These are phyloP conservation scores for Barbarea vulgaris DNA, from an alignment of 345 rosid species.

Conservation along the genomic window DNA sequence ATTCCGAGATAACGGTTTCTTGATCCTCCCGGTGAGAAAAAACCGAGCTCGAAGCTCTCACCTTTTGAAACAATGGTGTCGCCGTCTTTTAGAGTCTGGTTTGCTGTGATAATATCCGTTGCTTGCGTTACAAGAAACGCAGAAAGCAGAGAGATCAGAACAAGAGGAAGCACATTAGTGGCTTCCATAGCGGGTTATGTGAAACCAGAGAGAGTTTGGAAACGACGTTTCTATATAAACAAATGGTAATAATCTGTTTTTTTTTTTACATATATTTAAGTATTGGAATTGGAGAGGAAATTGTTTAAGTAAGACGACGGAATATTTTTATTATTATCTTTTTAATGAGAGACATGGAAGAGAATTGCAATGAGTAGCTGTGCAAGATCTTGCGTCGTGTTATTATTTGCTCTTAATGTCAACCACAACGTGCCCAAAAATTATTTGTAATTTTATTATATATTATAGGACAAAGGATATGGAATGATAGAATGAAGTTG, in stretches of 20 bases:
- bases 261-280: not conserved
- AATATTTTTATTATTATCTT: not conserved
- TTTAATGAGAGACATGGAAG: slow-evolving; percentile 30
- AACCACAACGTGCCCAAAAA: slow-evolving; percentile 29
- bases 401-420: slow-evolving; percentile 37
- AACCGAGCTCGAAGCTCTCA: slow-evolving; percentile 38
- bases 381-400: slow-evolving; percentile 27
- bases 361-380: slow-evolving; percentile 22
- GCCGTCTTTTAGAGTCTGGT: slow-evolving; percentile 38
- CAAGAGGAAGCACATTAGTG: slow-evolving; percentile 20
- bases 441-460: not conserved
- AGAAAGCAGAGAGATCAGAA: slow-evolving; percentile 29
- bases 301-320: not conserved
- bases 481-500: slow-evolving; percentile 11
- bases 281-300: not conserved
- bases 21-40: slow-evolving; percentile 41
- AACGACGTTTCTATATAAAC: slow-evolving; percentile 2
- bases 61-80: slow-evolving; percentile 39
- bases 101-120: slow-evolving; percentile 23
- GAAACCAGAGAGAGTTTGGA: slow-evolving; percentile 13
- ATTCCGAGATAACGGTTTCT: slow-evolving; percentile 40
- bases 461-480: not conserved
- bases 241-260: not conserved
- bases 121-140: slow-evolving; percentile 14
- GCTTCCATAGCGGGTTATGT: slow-evolving; percentile 29